A percentile compares a stretch with the other conserved stretches of the same genome.
phyloP scores from a whole-genome alignment of 345 rosid species.

The Mallotus nudiflorus region DNA sequence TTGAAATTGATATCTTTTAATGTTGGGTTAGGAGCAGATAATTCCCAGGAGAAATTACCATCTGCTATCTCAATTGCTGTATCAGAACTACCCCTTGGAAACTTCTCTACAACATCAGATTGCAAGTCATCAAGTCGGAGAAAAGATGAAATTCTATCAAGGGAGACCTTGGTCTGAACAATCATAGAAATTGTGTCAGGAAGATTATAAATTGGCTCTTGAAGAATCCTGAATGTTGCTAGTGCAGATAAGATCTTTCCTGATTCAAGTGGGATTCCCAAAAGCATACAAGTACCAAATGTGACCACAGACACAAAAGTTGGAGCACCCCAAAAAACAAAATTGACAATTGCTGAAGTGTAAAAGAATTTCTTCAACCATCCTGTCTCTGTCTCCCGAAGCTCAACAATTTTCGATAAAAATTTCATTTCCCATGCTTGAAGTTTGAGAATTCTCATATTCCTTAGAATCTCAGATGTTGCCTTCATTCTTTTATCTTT shows the following conservation, averaged over 20 bases:
- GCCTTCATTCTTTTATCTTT: slow-evolving; percentile 39
- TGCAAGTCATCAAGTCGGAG: slow-evolving; percentile 35
- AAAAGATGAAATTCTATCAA: slow-evolving; percentile 34
- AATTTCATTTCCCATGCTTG: slow-evolving; percentile 47
- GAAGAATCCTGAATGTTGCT: slow-evolving; percentile 37
- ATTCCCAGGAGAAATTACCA: slow-evolving; percentile 43
- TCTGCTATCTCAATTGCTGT: slow-evolving; percentile 26
- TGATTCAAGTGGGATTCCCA: slow-evolving; percentile 29
- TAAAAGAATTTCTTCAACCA: slow-evolving; percentile 38
- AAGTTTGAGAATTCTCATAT: slow-evolving; percentile 41
- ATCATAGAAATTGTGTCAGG: slow-evolving; percentile 36
- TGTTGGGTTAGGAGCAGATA: slow-evolving; percentile 24
- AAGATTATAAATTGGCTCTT: slow-evolving; percentile 30
- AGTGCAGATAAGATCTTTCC: slow-evolving; percentile 41
- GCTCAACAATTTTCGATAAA: slow-evolving; percentile 32
- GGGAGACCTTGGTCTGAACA: slow-evolving; percentile 37
- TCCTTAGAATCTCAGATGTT: slow-evolving; percentile 31
- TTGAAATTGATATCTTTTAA: slow-evolving; percentile 28
- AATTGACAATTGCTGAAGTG: slow-evolving; percentile 13
- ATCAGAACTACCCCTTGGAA: slow-evolving; percentile 24
- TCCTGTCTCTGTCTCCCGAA: slow-evolving; percentile 25
- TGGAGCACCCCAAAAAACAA: slow-evolving; percentile 31
- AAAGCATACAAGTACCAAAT: slow-evolving; percentile 34
- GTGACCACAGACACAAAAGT: slow-evolving; percentile 28
- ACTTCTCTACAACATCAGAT: slow-evolving; percentile 27